Percentiles rank a stretch among this genome's conserved stretches.
Conservation (phyloP, 1,284 basidiomycete genomes). For the Cryptococcus wingfieldii region DNA sequence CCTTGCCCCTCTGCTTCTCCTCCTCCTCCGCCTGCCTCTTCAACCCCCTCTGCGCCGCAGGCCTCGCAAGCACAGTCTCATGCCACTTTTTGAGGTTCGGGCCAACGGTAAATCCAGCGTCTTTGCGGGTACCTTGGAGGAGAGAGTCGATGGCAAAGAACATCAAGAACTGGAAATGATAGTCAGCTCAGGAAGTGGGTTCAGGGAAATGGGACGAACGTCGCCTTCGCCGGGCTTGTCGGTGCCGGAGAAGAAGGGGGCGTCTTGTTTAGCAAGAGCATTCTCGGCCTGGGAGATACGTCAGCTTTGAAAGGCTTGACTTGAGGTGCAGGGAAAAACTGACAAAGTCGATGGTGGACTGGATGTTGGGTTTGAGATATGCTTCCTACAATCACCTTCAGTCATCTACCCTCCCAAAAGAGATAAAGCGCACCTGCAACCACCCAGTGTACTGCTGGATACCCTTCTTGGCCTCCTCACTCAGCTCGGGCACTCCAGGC, state of each 20-base stretch:
- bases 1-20: conserved; percentile 18
- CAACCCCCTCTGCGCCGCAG: conserved; percentile 22
- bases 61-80: conserved; percentile 19
- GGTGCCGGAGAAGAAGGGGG: conserved; percentile 29
- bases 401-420: neutral
- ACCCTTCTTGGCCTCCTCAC: conserved; percentile 19
- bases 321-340: neutral
- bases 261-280: conserved; percentile 17
- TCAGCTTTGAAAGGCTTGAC: too few species aligned
- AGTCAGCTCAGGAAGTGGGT: neutral
- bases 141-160: conserved; percentile 32
- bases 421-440: conserved; percentile 17
- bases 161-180: conserved; percentile 32
- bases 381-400: conserved; percentile 1
- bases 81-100: conserved; percentile 22
- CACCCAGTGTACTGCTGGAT: conserved; percentile 20
- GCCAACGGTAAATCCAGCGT: conserved; percentile 23
- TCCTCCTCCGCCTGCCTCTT: conserved; percentile 28
- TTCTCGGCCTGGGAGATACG: conserved; percentile 17
- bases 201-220: conserved; percentile 14
- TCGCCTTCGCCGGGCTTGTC: conserved; percentile 38
- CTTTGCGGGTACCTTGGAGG: conserved; percentile 17
- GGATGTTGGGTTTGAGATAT: conserved; percentile 20
- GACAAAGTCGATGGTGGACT: conserved; percentile 14
- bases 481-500: conserved; percentile 10